Base-by-base conservation (phyloP, 768 basidiomycete genomes). In the Leucogyrophana mollusca region DNA sequence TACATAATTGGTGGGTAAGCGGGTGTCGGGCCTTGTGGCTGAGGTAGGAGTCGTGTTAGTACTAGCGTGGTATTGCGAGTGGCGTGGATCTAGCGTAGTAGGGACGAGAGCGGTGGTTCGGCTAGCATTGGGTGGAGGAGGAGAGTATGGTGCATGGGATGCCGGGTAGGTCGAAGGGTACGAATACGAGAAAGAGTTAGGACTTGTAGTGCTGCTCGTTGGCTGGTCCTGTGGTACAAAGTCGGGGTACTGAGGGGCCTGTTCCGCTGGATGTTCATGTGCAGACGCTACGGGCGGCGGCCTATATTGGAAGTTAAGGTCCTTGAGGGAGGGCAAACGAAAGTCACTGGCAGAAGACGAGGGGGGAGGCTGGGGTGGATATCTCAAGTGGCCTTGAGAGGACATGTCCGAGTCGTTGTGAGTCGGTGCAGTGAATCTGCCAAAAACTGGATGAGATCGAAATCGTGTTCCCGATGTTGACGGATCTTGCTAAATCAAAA, bases 271-370 rank as follows among this genome's bases (percentile, higher is more conserved):
- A 30, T 30, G 27, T 30, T 30, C 27, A 13, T 30, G 27, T 7
- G 66, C 3, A 69, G 71, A 61, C 74, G 71, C 38, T 70, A 58
- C 51, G 45, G 66, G 52, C 24, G 66, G 64, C 18, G 71, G 52
- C 42, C 56, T 60, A 44, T 76, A 78, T 45, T 61, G 60, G 52
- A 88, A 86, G 61, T 85, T 83, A 60, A 89, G 74, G 59, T 85
- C 83, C 68, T 80, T 87, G 61, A 88, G 74, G 16, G 85, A 85
- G 0, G 86, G 86, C 4, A 87, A 75, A 32, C 83, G 82, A 55
- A 80, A 65, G 47, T 74, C 69, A 48, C 66, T 73, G 57, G 73
- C 40, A 20, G 65, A 66, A 43, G 69, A 63, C 52, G 65, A 69
- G 27, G 69, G 56, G 6, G 68, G 67, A 16, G 66, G 66, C 23